phyloP scores from a whole-genome alignment of 2,329 filamentous ascomycete species.

The Aotearoamyces nothofagi region DNA sequence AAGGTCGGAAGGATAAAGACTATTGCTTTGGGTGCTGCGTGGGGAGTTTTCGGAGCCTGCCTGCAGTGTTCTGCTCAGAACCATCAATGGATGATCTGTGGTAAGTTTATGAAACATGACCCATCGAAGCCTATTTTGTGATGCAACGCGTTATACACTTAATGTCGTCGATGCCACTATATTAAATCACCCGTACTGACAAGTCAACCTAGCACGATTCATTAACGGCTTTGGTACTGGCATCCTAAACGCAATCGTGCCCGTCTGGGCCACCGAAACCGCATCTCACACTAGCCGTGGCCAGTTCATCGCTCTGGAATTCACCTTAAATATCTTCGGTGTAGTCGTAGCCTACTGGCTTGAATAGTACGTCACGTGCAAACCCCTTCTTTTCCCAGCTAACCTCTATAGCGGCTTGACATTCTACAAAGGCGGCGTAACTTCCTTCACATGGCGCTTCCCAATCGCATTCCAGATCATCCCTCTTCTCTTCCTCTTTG shows the following conservation, averaged over 20 bases:
- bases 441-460: slow-evolving; percentile 49
- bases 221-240: slow-evolving; percentile 54
- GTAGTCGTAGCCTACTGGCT: slow-evolving; percentile 50
- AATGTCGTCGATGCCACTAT: no score
- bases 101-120: no score
- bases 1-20: slow-evolving; percentile 45
- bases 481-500: slow-evolving; percentile 40
- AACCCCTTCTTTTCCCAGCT: slow-evolving; percentile 2
- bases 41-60: slow-evolving; percentile 43
- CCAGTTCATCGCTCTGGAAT: slow-evolving; percentile 56
- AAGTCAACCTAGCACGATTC: no score
- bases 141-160: no score
- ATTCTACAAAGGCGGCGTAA: slow-evolving; percentile 41
- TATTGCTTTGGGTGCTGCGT: slow-evolving; percentile 41
- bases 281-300: slow-evolving; percentile 53
- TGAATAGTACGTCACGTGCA: slow-evolving; percentile 22
- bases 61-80: slow-evolving; percentile 54
- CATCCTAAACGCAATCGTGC: slow-evolving; percentile 54
- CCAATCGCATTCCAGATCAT: slow-evolving; percentile 57
- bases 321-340: slow-evolving; percentile 59
- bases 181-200: no score
- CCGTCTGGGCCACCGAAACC: slow-evolving; percentile 58
- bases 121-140: no score
- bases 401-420: slow-evolving; percentile 40
- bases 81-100: slow-evolving; percentile 54